A percentile compares a stretch with the other conserved stretches of the same genome.
Conservation (phyloP, 2,329 filamentous ascomycete species). For the Dryadomyces sulphureus region DNA sequence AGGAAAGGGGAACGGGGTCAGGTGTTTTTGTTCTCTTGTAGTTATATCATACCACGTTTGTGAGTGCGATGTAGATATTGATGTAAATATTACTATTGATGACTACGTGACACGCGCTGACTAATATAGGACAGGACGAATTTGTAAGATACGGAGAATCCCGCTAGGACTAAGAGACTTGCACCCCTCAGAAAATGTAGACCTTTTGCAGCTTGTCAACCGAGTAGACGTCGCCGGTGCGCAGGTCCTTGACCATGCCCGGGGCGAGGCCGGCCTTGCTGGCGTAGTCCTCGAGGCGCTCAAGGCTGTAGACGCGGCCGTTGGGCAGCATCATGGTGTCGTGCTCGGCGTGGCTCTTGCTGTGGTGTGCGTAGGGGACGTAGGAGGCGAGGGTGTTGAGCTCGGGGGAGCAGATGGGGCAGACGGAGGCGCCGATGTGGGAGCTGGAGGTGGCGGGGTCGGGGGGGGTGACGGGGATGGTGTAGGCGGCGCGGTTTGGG, state of each 20-base stretch:
- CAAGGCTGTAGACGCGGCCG: constrained; percentile 67
- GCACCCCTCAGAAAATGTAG: constrained; percentile 64
- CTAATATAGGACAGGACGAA: background rate
- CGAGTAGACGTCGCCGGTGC: constrained; percentile 54
- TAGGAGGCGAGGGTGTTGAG: constrained; percentile 79
- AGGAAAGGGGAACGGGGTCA: background rate
- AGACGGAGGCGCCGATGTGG: constrained; percentile 32
- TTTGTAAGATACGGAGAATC: no score
- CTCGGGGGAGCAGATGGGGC: constrained; percentile 91
- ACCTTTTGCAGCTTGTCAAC: constrained; percentile 63
- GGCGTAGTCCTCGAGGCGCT: constrained; percentile 60
- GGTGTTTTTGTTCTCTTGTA: background rate
- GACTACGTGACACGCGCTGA: background rate
- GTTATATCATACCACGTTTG: background rate
- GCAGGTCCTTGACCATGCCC: constrained; percentile 62
- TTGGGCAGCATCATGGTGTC: constrained; percentile 82
- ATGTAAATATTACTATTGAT: no score
- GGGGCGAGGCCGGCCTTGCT: constrained; percentile 58
- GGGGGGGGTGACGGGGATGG: constrained; percentile 3
- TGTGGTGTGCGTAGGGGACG: constrained; percentile 90
- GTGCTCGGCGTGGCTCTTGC: constrained; percentile 79
- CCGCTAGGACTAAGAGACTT: no score
- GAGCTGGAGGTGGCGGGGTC: constrained; percentile 1
- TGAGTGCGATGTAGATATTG: background rate
- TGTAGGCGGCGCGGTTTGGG: background rate